Evolutionary conservation across 208 protist species (phyloP).

Genomic region (Acanthamoeba divionensis): DNA sequence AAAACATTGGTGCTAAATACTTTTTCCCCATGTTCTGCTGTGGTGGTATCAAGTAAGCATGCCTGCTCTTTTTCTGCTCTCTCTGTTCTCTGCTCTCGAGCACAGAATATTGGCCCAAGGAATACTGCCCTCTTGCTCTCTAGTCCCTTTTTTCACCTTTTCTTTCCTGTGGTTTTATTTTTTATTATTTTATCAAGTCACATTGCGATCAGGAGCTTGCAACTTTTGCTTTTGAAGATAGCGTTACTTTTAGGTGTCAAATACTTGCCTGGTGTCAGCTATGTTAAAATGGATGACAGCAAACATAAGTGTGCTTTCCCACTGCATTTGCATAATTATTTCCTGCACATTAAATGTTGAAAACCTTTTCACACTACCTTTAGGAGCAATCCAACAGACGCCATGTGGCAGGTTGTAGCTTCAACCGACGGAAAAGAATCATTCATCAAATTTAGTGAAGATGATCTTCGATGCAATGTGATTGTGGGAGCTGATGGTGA

Average conservation of each 20-base stretch:
- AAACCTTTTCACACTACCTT: too few species aligned
- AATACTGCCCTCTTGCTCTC: neutral
- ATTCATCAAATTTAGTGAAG: neutral
- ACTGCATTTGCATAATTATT: too few species aligned
- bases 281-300: neutral
- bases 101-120: neutral
- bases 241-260: neutral
- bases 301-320: neutral
- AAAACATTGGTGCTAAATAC: constrained; percentile 42
- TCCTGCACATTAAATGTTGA: too few species aligned
- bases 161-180: neutral
- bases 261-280: neutral
- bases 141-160: neutral
- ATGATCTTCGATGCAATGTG: constrained; percentile 30
- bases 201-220: constrained; percentile 5
- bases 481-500: constrained; percentile 54
- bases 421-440: neutral
- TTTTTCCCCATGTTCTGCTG: constrained; percentile 35
- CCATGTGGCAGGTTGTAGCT: neutral
- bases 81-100: neutral
- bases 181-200: neutral
- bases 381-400: neutral
- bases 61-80: neutral
- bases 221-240: constrained; percentile 30
- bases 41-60: constrained; percentile 2